Percentiles rank a stretch among this genome's conserved stretches.
Evolutionary conservation across 805 yeast genomes (phyloP).

Genomic region (Schwanniomyces sp.): DNA sequence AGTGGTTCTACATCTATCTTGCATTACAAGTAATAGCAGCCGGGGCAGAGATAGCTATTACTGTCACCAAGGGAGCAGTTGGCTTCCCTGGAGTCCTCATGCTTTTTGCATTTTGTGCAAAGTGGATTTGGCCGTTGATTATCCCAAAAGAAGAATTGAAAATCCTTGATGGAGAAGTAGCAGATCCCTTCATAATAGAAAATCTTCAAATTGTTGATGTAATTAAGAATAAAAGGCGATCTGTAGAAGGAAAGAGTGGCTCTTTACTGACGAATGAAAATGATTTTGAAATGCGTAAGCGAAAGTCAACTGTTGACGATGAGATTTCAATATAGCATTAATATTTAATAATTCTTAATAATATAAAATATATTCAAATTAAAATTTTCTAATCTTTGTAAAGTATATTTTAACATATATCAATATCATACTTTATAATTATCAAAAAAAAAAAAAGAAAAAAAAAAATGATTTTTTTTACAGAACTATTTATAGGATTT

Average conservation of each 20-base stretch:
- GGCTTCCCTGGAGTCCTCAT: conserved; percentile 89
- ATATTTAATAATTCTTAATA: not conserved
- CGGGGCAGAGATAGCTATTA: conserved; percentile 79
- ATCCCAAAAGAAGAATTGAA: conserved; percentile 63
- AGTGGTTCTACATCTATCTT: conserved; percentile 58
- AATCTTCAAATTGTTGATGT: conserved; percentile 31
- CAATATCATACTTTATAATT: not conserved
- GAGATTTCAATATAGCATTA: not conserved
- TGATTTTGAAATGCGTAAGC: not conserved
- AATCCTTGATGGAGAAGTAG: conserved; percentile 65
- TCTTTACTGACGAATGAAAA: not conserved
- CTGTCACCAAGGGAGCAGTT: conserved; percentile 85
- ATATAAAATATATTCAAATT: not conserved
- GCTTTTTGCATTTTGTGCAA: conserved; percentile 63
- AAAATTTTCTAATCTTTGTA: not conserved
- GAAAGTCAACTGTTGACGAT: not conserved
- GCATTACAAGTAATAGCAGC: conserved; percentile 64
- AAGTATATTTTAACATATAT: too few species aligned
- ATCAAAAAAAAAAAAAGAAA: not conserved
- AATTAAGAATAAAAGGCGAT: conserved; percentile 3
- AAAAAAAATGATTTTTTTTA: not conserved
- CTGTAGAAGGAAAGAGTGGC: not conserved
- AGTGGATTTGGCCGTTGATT: conserved; percentile 56
- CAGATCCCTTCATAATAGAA: conserved; percentile 53
- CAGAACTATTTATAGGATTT: not conserved